Evolutionary conservation across 495 filamentous ascomycete species (phyloP), one percentile per base, ranked within the genome.

Genomic region (Penicillium canescens): DNA sequence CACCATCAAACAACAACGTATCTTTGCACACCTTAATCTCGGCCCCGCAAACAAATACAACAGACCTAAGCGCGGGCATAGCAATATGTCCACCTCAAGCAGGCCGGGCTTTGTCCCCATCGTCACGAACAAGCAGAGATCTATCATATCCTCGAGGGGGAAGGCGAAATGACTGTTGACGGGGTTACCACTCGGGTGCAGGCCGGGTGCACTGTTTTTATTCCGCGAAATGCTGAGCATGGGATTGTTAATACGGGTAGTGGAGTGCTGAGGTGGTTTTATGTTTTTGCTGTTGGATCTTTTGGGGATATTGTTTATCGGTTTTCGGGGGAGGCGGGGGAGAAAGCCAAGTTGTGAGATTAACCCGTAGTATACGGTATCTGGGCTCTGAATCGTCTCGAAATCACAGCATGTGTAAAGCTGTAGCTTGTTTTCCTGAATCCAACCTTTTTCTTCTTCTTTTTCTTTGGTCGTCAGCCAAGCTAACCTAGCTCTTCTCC

Each of bases 11-110:
- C 20, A 62, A 67, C 51, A 18, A 59, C 14, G 21, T 69, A 8
- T 64, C 63, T 9, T 75, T 70, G 72, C 71, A 67, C 41, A 72
- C 71, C 12, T 62, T 75, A 4, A 56, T 75, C 39, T 69, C 70
- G 6, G 36, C 41, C 1, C 62, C 67, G 2, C 24, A 55, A 34
- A 74, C 69, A 1, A 43, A 59, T 8, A 61, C 62, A 0, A 61
- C 47, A 37, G 61, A 68, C 44, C 46, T 75, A 3, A 57, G 41
- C 24, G 71, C 66, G 1, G 71, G 71, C 1, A 68, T 76, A 6
- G 73, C 66, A 2, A 36, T 59, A 24, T 72, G 61, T 33, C 65
- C 63, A 0, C 52, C 66, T 0, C 1, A 13, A 3, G 62, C 54
- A 10, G 69, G 71, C 3, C 54, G 64, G 64, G 39, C 61, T 74